Conservation (phyloP, 2,329 filamentous ascomycete genomes). For the Sclerotinia minor region DNA sequence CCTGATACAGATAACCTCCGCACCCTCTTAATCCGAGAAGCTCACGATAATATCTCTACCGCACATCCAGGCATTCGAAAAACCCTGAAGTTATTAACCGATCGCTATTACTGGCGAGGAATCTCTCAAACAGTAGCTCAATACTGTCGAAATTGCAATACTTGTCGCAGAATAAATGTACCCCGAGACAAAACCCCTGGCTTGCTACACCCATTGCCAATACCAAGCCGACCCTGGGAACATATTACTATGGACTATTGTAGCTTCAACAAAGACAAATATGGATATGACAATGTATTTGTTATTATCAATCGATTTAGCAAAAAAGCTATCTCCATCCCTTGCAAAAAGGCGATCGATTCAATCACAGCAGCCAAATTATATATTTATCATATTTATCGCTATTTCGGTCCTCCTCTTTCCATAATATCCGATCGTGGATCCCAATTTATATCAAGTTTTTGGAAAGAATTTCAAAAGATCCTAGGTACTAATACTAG, state of each 20-base stretch:
- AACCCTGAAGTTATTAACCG: no score
- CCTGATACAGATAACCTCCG: no score
- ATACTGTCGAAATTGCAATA: no score
- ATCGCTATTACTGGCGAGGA: no score
- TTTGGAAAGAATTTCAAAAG: no score
- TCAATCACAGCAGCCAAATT: background rate
- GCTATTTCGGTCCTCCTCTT: background rate
- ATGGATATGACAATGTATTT: background rate
- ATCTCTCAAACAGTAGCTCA: no score
- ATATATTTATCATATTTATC: background rate
- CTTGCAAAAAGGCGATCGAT: background rate
- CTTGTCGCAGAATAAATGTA: no score
- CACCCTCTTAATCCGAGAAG: no score
- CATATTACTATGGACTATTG: background rate
- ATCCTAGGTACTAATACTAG: background rate
- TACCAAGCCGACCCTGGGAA: background rate
- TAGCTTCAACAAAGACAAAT: constrained; percentile 9
- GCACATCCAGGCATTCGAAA: no score
- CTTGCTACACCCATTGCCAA: background rate
- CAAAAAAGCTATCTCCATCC: background rate
- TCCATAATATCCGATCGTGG: background rate
- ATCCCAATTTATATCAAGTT: background rate
- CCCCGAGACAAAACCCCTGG: no score
- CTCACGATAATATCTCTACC: no score
- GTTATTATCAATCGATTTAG: background rate